Evolutionary conservation across 306 rosid species (phyloP), one percentile per base, ranked within the genome.

Genomic region (Urtica urens): DNA sequence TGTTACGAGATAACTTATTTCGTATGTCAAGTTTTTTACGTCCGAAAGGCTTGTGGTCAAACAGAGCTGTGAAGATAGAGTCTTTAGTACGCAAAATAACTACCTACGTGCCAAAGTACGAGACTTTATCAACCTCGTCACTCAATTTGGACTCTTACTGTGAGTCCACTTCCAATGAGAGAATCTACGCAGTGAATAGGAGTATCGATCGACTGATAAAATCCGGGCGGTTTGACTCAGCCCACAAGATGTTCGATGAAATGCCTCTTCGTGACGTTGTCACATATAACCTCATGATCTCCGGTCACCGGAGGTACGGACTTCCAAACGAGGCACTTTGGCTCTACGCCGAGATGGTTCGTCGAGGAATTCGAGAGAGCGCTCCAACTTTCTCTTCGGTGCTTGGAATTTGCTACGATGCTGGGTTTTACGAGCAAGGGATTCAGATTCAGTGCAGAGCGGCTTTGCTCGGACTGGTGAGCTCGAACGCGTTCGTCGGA

Each of bases 381-480:
- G 58, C 79, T 10, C 66, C 76, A 3, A 84, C 92, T 31, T 66
- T 79, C 52, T 47, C 85, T 4, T 70, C 79, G 7, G 79, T 81
- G 10, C 35, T 85, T 33, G 59, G 73, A 17, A 26, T 73, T 52
- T 90, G 92, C 45, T 49, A 52, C 21, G 56, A 69, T 62, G 38
- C 46, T 9, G 79, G 55, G 65, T 63, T 78, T 21, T 43, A 31
- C 29, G 41, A 42, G 42, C 82, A 75, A 60, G 94, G 94, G 26
- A 31, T 31, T 66, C 95, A 84, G 64, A 78, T 72, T 35, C 95
- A 84, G 61, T 84, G 83, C 65, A 77, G 82, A 57, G 92, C 56
- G 18, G 19, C 81, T 23, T 66, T 46, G 44, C 72, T 84, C 41
- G 94, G 94, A 13, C 75, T 74, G 45, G n/a, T n/a, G n/a, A 51